Base-by-base conservation (phyloP, 2,329 filamentous ascomycete species). In the Penicillium brevicompactum region DNA sequence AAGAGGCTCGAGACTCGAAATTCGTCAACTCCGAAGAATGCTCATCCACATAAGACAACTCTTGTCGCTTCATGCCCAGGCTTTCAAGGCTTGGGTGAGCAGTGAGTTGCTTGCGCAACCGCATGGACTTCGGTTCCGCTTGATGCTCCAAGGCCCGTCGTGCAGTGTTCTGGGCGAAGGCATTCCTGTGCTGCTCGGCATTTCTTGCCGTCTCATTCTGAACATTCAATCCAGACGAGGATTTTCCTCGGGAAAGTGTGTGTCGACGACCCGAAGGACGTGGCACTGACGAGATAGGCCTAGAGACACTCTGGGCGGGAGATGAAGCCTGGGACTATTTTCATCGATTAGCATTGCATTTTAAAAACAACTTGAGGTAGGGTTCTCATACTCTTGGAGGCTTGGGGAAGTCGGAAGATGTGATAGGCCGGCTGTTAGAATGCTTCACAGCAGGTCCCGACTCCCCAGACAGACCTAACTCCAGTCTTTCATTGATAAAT, bases 401-500 rank as follows among this genome's bases (percentile, higher is more conserved):
- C 14, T 45, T 18, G 9, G 61, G 56, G 41, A 67, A 54, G 45
- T 67, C 65, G 41, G 64, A 57, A 30, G 66, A 69, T n/a, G 64
- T 62, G 18, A 59, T 63, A 2, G 67, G 65, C 10, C 58, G 56
- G 41, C 62, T 61, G 24, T 54, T 58, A 16, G 56, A 50, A 6
- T 55, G 32, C 7, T 54, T 53, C 38, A 58, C 24, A 21, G 63
- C 59, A 21, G 58, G 45, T 5, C 42, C 51, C 11, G 53, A 44
- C 16, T 63, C 62, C 32, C 56, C 51, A 21, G 64, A 65, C 47
- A 67, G 64, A 24, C 67, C 63, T 16, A 69, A 45, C n/a, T 72
- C 66, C 10, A 70, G 37, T 14, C 72, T 62, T 43, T 75, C 74
- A 42, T 74, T 74, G 45, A 76, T 75, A 40, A 75, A 76, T 3